Percentiles rank a stretch among this genome's conserved stretches.
Evolutionary conservation across 306 rosid species (phyloP).

Genomic region (Pyrus bretschneideri): DNA sequence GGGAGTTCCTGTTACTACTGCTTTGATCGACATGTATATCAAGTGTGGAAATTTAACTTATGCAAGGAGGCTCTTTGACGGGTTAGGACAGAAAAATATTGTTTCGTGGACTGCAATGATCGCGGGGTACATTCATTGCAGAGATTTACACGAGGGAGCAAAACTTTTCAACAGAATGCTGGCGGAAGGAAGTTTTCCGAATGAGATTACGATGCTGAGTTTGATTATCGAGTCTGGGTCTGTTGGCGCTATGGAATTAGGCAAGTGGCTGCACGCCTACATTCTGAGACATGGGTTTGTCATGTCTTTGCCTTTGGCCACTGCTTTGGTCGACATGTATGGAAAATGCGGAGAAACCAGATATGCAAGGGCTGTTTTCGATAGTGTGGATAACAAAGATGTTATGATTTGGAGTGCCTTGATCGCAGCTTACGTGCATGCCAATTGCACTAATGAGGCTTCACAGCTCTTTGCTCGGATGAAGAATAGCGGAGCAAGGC

Average conservation of each 20-base stretch:
- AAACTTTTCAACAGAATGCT: constrained; percentile 36
- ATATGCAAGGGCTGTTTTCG: constrained; percentile 44
- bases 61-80: constrained; percentile 37
- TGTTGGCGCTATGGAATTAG: constrained; percentile 31
- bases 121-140: constrained; percentile 33
- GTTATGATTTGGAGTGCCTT: constrained; percentile 54
- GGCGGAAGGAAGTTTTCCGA: constrained; percentile 35
- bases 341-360: background rate
- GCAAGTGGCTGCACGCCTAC: constrained; percentile 50
- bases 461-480: constrained; percentile 33
- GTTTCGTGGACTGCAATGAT: constrained; percentile 54
- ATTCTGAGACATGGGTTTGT: constrained; percentile 38
- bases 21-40: constrained; percentile 52
- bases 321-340: constrained; percentile 65
- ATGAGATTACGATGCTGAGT: constrained; percentile 53
- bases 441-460: constrained; percentile 30
- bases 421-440: constrained; percentile 49
- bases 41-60: constrained; percentile 32
- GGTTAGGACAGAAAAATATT: constrained; percentile 27
- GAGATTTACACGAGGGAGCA: constrained; percentile 25
- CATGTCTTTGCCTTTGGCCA: constrained; percentile 42
- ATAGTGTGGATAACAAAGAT: constrained; percentile 31
- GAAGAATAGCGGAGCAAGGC: constrained; percentile 35
- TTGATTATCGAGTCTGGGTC: constrained; percentile 46
- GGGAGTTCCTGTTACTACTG: constrained; percentile 29